Percentiles rank a stretch among this genome's conserved stretches.
These are phyloP conservation scores for Alternaria hordeiaustralica DNA, from an alignment of 2,329 filamentous ascomycete genomes.

Conservation along the genomic window DNA sequence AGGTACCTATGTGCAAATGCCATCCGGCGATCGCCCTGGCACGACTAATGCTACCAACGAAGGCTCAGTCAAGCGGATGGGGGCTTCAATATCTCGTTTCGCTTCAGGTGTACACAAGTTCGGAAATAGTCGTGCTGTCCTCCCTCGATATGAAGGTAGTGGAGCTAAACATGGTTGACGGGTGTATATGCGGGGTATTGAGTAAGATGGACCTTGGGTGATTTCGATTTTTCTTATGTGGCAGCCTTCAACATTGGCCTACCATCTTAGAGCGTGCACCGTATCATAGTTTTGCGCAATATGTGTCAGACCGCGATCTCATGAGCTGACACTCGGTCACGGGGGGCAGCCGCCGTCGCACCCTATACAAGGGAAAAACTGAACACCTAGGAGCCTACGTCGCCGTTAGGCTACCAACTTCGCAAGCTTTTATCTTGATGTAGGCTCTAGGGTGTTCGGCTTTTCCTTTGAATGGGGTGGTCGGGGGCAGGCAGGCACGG, in stretches of 20 bases:
- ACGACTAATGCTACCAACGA: too few relatives aligned
- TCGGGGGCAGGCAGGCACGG: too few relatives aligned
- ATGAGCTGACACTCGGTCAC: not conserved
- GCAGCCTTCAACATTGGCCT: not conserved
- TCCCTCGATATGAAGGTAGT: not conserved
- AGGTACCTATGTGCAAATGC: not conserved
- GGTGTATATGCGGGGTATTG: not conserved
- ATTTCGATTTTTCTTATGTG: too few relatives aligned
- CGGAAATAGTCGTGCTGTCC: not conserved
- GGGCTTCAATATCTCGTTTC: not conserved
- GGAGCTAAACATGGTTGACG: not conserved
- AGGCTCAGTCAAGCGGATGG: not conserved
- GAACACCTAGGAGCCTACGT: too few relatives aligned
- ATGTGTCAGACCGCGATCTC: not conserved
- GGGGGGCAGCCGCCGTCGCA: not conserved
- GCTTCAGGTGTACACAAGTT: not conserved
- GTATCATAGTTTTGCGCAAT: not conserved
- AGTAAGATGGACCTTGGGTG: too few relatives aligned
- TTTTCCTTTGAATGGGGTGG: too few relatives aligned
- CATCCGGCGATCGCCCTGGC: not conserved
- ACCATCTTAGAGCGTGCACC: not conserved
- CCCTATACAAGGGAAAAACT: too few relatives aligned
- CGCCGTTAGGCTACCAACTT: too few relatives aligned
- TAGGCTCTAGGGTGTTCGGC: too few relatives aligned
- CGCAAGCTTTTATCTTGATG: too few relatives aligned